Percentiles rank a stretch among this genome's conserved stretches.
Conservation (phyloP, 768 basidiomycete species). For the Boletellus sp. region DNA sequence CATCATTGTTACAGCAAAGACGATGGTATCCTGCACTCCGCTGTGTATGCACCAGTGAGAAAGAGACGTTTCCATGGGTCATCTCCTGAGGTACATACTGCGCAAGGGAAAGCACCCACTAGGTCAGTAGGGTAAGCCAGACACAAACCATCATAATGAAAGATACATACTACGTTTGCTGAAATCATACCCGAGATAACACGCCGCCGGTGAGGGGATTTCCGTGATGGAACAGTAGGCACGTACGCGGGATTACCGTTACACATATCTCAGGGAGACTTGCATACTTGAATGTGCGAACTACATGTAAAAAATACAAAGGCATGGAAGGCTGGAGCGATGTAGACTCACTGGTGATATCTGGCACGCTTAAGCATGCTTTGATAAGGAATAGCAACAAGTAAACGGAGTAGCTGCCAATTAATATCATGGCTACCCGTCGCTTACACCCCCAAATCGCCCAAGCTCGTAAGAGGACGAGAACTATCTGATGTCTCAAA, state of each 20-base stretch:
- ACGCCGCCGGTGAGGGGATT: background rate
- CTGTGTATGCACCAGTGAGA: background rate
- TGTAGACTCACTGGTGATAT: background rate
- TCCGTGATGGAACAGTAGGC: background rate
- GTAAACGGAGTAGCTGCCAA: conserved; percentile 4
- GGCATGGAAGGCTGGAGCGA: too few species aligned
- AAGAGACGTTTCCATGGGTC: background rate
- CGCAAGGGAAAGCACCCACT: conserved; percentile 5
- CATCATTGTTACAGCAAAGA: conserved; percentile 1
- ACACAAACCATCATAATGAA: background rate
- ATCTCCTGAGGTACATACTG: background rate
- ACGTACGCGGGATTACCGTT: background rate
- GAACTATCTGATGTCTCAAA: background rate
- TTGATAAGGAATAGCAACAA: background rate
- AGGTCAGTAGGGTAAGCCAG: background rate
- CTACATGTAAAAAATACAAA: background rate
- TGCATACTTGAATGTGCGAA: background rate
- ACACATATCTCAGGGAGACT: background rate
- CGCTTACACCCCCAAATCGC: conserved; percentile 14
- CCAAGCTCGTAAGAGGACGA: conserved; percentile 16
- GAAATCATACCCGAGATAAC: background rate
- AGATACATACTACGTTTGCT: background rate
- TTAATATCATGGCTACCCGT: background rate
- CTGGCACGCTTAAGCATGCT: too few species aligned
- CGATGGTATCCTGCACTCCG: background rate